Percentiles rank a stretch among this genome's conserved stretches.
Conservation (phyloP, 1,284 basidiomycete species). For the Fomes fomentarius region DNA sequence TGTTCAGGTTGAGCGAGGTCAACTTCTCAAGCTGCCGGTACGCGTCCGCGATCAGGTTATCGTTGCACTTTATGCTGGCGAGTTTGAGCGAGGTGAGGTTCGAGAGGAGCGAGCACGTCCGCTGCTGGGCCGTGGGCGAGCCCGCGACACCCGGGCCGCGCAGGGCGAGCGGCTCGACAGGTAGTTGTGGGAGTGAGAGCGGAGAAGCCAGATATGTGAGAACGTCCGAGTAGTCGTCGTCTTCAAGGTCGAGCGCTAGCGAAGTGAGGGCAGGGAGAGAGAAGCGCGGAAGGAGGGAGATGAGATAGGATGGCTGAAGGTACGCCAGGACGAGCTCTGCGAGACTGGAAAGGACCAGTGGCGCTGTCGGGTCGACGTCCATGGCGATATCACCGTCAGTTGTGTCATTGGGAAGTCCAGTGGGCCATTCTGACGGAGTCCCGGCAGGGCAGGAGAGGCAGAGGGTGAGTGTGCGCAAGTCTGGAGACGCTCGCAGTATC, state of each 20-base stretch:
- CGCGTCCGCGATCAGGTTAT: conserved; percentile 39
- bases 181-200: conserved; percentile 12
- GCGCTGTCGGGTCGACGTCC: conserved; percentile 10
- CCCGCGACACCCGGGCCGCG: conserved; percentile 21
- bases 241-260: conserved; percentile 53
- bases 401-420: conserved; percentile 23
- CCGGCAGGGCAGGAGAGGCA: conserved; percentile 56
- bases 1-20: conserved; percentile 49
- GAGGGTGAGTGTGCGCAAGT: conserved; percentile 50
- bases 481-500: conserved; percentile 52
- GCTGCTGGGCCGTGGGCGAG: conserved; percentile 17
- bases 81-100: conserved; percentile 46
- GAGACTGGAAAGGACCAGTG: conserved; percentile 40
- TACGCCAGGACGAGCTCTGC: conserved; percentile 52
- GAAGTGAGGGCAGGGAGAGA: conserved; percentile 47
- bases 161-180: conserved; percentile 8
- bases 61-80: conserved; percentile 47
- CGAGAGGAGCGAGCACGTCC: conserved; percentile 33
- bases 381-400: conserved; percentile 5
- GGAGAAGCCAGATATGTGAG: conserved; percentile 43
- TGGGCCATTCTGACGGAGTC: conserved; percentile 39
- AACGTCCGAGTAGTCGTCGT: conserved; percentile 51
- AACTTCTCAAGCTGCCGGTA: conserved; percentile 41
- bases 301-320: conserved; percentile 52
- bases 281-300: conserved; percentile 45